phyloP scores from a whole-genome alignment of 768 basidiomycete species.

The Galerina sulciceps region DNA sequence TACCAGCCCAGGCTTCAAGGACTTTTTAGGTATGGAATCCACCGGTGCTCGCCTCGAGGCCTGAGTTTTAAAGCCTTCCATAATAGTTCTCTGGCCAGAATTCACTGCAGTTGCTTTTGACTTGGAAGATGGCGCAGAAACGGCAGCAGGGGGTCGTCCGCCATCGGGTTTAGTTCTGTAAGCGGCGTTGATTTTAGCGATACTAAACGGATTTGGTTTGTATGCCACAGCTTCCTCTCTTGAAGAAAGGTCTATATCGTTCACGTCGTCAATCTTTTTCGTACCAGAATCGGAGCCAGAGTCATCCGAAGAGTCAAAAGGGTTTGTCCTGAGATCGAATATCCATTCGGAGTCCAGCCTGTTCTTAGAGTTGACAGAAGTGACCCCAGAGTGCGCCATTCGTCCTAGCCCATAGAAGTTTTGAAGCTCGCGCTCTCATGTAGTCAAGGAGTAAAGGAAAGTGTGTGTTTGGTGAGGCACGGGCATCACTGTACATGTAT shows the following conservation, averaged over 20 bases:
- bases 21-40: neutral
- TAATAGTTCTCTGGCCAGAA: slow-evolving; percentile 31
- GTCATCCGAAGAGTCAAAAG: slow-evolving; percentile 24
- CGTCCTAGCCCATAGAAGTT: too few species aligned
- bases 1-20: neutral
- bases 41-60: slow-evolving; percentile 18
- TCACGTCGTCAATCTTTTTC: slow-evolving; percentile 33
- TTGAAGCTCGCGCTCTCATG: too few species aligned
- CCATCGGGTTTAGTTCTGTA: slow-evolving; percentile 36
- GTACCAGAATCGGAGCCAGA: slow-evolving; percentile 18
- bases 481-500: too few species aligned
- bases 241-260: slow-evolving; percentile 62
- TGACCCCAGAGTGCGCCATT: too few species aligned
- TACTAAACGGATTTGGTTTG: slow-evolving; percentile 80
- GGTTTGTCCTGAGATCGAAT: slow-evolving; percentile 38
- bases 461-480: too few species aligned
- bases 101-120: neutral
- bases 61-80: slow-evolving; percentile 53
- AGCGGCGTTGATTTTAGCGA: slow-evolving; percentile 79
- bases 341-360: slow-evolving; percentile 31
- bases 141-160: neutral
- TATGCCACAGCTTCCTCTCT: slow-evolving; percentile 66
- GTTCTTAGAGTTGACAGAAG: neutral
- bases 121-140: neutral
- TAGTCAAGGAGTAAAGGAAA: too few species aligned